A percentile compares a stretch with the other conserved stretches of the same genome.
Conservation (phyloP, 139 green algal genomes). For the Closterium sp. region DNA sequence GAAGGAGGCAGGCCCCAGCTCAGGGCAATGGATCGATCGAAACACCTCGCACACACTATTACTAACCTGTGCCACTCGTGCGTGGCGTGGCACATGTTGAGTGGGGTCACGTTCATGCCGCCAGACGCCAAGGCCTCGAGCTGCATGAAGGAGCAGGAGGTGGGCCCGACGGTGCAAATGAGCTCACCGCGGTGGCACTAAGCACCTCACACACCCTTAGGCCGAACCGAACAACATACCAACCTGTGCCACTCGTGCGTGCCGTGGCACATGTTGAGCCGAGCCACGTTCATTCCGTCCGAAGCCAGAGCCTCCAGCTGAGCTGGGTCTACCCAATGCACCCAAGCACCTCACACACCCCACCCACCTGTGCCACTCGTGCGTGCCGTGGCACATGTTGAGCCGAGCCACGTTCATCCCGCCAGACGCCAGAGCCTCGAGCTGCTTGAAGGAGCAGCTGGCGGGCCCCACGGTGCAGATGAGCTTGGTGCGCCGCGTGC, state of each 20-base stretch:
- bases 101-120: constrained; percentile 67
- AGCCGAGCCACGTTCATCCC: constrained; percentile 70
- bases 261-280: constrained; percentile 72
- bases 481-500: constrained; percentile 65
- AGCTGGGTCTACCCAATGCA: too few species aligned
- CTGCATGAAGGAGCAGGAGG: constrained; percentile 40
- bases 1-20: too few species aligned
- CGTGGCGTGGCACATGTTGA: constrained; percentile 70
- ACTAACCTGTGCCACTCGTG: constrained; percentile 51
- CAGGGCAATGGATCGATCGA: too few species aligned
- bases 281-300: constrained; percentile 65
- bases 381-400: constrained; percentile 68
- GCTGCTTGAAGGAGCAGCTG: constrained; percentile 35
- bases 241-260: constrained; percentile 57
- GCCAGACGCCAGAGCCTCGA: constrained; percentile 57
- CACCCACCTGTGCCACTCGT: constrained; percentile 48
- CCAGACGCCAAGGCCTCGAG: constrained; percentile 57
- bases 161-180: constrained; percentile 64
- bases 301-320: constrained; percentile 59
- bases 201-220: too few species aligned
- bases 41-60: too few species aligned
- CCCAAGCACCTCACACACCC: too few species aligned
- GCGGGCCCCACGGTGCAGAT: constrained; percentile 62
- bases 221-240: too few species aligned
- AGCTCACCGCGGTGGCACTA: too few species aligned